These are phyloP conservation scores for Lactarius sanguifluus DNA, from an alignment of 768 basidiomycete species.

Conservation along the genomic window DNA sequence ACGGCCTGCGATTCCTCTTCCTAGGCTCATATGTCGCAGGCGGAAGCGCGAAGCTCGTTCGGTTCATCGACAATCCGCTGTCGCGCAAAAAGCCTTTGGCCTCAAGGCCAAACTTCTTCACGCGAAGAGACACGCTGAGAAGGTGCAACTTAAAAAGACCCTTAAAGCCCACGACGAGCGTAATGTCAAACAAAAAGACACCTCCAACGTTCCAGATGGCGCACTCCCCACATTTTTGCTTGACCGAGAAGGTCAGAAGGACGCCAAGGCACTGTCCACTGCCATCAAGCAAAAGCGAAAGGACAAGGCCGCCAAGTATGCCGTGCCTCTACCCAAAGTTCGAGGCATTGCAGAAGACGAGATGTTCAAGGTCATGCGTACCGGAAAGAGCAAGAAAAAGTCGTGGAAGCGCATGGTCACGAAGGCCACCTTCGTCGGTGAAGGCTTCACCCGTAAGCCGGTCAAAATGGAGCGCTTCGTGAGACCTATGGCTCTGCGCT, in stretches of 20 bases:
- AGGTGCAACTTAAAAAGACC: constrained; percentile 99
- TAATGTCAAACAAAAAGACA: constrained; percentile 92
- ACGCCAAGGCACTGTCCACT: constrained; percentile 92
- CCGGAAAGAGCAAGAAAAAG: constrained; percentile 94
- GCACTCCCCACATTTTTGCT: constrained; percentile 95
- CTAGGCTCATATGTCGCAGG: constrained; percentile 40
- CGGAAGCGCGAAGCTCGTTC: constrained; percentile 81
- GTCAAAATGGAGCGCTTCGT: constrained; percentile 99
- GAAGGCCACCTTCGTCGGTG: constrained; percentile 98
- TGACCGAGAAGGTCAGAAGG: constrained; percentile 96
- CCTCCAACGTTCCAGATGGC: constrained; percentile 78
- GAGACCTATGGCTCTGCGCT: constrained; percentile 94
- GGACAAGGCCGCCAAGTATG: constrained; percentile 98
- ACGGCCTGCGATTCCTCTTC: background rate
- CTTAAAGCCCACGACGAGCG: constrained; percentile 99
- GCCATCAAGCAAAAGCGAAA: constrained; percentile 99
- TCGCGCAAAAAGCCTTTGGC: constrained; percentile 93
- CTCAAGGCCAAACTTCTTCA: constrained; percentile 98
- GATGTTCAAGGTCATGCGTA: constrained; percentile 99
- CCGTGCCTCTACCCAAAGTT: constrained; percentile 95
- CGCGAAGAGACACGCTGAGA: constrained; percentile 93
- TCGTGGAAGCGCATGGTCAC: constrained; percentile 99
- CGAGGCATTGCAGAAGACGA: constrained; percentile 98
- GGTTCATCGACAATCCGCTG: constrained; percentile 73
- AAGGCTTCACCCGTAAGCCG: constrained; percentile 96